Evolutionary conservation across 805 yeast genomes (phyloP), one percentile per base, ranked within the genome.

Genomic region (Sungouiella blattae): DNA sequence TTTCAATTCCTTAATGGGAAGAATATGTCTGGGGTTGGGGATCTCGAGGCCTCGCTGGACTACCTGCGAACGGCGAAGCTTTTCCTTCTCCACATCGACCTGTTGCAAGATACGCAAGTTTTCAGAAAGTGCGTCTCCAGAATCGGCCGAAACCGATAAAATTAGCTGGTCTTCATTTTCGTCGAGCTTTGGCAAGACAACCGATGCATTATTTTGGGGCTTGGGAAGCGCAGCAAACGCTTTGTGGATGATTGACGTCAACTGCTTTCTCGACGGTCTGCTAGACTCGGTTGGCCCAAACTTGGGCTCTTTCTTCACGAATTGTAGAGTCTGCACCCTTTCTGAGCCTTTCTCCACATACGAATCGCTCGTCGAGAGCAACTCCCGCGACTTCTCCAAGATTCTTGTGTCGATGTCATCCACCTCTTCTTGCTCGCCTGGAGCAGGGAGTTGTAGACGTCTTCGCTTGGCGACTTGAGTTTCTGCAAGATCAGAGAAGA

Each of bases 11-110:
- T 11, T 18, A 11, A 32, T 17, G 1, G 28, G 26, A 11, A 28
- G 22, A 9, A 8, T 18, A 2, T 23, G 23, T 4, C 17, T 9
- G 50, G 44, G 33, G 13, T 60, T 32, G 1, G 78, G 78, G 11
- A 73, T 58, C 0, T 64, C 60, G 6, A 78, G 58, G 0, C 64
- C 72, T 32, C 55, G 52, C 46, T 72, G 76, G 1, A 75, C 54
- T 1, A 63, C 79, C 38, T 60, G 67, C 0, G 83, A 72, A 31
- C 77, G 48, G 26, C 77, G 53, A 6, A 60, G 44, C 23, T 51
- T 54, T 4, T 60, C 53, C 36, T 49, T 50, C 35, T 60, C 60
- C 15, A 51, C 58, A 7, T 54, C 58, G 4, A 56, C 46, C 38
- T 50, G 50, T 26, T 51, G 49, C 12, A 50, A 43, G 11, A 49